These are phyloP conservation scores for Gossypium davidsonii DNA, from an alignment of 441 rosid species.

Conservation along the genomic window DNA sequence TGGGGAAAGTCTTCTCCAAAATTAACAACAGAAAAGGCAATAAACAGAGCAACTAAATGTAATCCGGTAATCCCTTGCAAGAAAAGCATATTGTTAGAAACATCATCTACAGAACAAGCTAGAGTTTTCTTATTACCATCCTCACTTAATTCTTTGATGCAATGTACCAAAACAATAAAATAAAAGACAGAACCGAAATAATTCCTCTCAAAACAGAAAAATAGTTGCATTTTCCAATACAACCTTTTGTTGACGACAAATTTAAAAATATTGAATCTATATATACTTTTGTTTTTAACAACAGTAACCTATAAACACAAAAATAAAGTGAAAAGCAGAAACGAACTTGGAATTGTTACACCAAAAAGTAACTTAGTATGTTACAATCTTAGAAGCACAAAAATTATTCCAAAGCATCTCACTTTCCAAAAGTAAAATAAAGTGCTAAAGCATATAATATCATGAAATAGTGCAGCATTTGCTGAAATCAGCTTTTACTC, in stretches of 20 bases:
- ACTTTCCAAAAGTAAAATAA: constrained; percentile 1
- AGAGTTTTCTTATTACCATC: neutral
- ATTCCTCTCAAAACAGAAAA: neutral
- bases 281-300: neutral
- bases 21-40: neutral
- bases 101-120: neutral
- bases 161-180: neutral
- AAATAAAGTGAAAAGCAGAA: neutral
- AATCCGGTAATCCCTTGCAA: neutral
- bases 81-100: neutral
- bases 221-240: neutral
- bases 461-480: constrained; percentile 1
- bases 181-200: too few relatives aligned
- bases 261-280: neutral
- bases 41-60: neutral
- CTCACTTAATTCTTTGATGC: neutral
- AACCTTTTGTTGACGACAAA: neutral
- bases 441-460: neutral
- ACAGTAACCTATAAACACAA: neutral
- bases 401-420: neutral
- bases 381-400: neutral
- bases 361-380: neutral
- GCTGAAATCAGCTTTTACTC: neutral
- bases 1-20: neutral
- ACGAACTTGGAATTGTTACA: neutral